Percentiles rank a stretch among this genome's conserved stretches.
Conservation (phyloP, 1,139 yeast genomes). For the Geotrichum klebahnii region DNA sequence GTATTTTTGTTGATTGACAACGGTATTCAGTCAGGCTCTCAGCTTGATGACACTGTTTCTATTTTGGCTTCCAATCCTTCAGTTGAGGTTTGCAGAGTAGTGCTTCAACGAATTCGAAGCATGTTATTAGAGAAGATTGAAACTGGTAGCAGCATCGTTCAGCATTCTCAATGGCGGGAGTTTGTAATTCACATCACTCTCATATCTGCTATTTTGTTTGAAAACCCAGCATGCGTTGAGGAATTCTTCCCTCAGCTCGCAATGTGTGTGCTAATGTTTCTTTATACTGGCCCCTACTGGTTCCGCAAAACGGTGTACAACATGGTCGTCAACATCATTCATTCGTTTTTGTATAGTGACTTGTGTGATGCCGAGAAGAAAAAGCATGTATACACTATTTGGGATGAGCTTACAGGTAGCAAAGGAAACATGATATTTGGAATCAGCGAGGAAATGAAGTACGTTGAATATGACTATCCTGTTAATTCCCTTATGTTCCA, state of each 20-base stretch:
- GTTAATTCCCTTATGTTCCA: slow-evolving; percentile 52
- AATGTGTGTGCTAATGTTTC: slow-evolving; percentile 63
- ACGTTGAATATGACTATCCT: slow-evolving; percentile 43
- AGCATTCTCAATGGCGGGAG: slow-evolving; percentile 69
- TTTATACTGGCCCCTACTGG: slow-evolving; percentile 69
- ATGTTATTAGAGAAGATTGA: slow-evolving; percentile 39
- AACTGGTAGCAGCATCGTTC: slow-evolving; percentile 35
- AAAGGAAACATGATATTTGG: slow-evolving; percentile 50
- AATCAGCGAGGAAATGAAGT: slow-evolving; percentile 58
- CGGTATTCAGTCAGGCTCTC: slow-evolving; percentile 14
- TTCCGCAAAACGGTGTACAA: slow-evolving; percentile 65
- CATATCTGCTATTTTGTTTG: slow-evolving; percentile 67
- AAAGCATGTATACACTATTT: slow-evolving; percentile 38
- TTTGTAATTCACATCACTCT: slow-evolving; percentile 64
- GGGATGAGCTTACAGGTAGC: slow-evolving; percentile 62
- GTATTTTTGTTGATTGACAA: slow-evolving; percentile 16
- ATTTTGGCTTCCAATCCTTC: slow-evolving; percentile 68
- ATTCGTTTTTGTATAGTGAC: slow-evolving; percentile 48
- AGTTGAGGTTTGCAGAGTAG: slow-evolving; percentile 65
- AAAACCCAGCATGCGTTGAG: slow-evolving; percentile 61
- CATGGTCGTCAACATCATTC: slow-evolving; percentile 64
- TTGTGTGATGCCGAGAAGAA: slow-evolving; percentile 10
- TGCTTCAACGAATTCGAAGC: slow-evolving; percentile 51
- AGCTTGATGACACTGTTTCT: slow-evolving; percentile 43
- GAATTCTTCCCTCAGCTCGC: slow-evolving; percentile 70